Base-by-base conservation (phyloP, 208 protist species). In the Angomonas ambiguus region DNA sequence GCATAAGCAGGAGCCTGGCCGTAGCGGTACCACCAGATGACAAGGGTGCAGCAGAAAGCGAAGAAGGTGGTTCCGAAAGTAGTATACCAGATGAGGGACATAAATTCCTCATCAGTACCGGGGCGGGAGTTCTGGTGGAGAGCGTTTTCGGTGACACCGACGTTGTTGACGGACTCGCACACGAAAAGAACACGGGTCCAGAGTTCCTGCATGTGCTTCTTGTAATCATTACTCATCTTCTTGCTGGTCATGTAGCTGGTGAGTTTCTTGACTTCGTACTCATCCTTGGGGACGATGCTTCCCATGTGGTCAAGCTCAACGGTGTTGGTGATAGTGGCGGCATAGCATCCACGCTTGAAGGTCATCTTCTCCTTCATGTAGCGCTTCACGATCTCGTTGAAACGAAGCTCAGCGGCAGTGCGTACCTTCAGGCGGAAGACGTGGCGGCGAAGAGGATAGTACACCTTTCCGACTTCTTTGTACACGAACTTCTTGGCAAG, bases 231-330 rank as follows among this genome's bases (percentile, higher is more conserved):
- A 66, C 83, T 91, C 83, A 91, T 92, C 80, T 94, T 91, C 69
- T 92, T 91, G 71, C 84, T 91, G 57, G 85, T 94, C 85, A 94
- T 92, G 69, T 94, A 94, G 80, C 84, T 91, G 31, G 88, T 94
- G 48, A 92, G 79, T 51, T 81, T 80, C 69, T 85, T 82, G 42
- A 94, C 85, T 69, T 94, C 88, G 72, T 94, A 94, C 75, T 94
- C 88, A 71, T 94, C 88, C 73, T 94, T 94, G 41, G 88, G 88
- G 62, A 94, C 90, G 69, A 94, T 94, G 74, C 83, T 92, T 64
- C 85, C 85, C 88, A 94, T 94, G 70, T 94, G 85, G 73, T 94
- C 88, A 56, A 92, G 76, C 74, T 94, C 85, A 55, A 94, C 83
- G 38, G 83, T 91, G 76, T 92, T 92, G 38, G 88, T 92, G 59